Base-by-base conservation (phyloP, 805 yeast genomes). In the Candida golubevii region DNA sequence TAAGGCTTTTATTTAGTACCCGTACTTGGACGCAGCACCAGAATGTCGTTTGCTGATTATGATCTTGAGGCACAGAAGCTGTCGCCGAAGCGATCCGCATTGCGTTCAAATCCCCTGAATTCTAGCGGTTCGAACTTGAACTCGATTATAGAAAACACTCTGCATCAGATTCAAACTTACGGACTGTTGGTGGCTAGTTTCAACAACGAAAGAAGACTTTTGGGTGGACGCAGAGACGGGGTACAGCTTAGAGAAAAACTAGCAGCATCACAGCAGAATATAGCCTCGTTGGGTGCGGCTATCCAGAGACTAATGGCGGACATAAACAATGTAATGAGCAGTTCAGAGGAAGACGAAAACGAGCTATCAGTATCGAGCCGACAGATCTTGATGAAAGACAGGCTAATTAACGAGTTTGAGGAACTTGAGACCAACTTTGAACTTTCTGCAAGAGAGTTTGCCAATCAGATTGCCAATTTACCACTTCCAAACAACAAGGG, bases 1-100 rank as follows among this genome's bases (percentile, higher is more conserved):
- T 18, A 18, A 18, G 23, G 23, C 4, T 18, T 18, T 5, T 18
- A 18, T 18, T 18, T 8, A 7, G 12, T 18, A 3, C 23, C 23
- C 23, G 23, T 18, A 18, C 23, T 5, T 5, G 23, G 3, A 18
- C 23, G 23, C 23, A 18, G 4, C 23, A 18, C 23, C 15, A 23
- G n/a, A 10, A 77, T 77, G 82, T 77, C 82, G 11, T 77, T 77
- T 65, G 81, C 81, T 34, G 74, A 75, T 44, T 66, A 63, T 47
- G 80, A 77, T 54, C 41, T 70, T 10, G 81, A 77, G 55, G 76
- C 81, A 1, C 80, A 77, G 49, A 65, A 53, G 33, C 49, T 57
- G 35, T 10, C 35, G 10, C 43, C 40, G 7, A 28, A 11, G 14
- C 26, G 31, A 11, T 6, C 33, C 7, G 26, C 10, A 9, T 10